Evolutionary conservation across 805 yeast genomes (phyloP).

Genomic region (Candida lessepsii): DNA sequence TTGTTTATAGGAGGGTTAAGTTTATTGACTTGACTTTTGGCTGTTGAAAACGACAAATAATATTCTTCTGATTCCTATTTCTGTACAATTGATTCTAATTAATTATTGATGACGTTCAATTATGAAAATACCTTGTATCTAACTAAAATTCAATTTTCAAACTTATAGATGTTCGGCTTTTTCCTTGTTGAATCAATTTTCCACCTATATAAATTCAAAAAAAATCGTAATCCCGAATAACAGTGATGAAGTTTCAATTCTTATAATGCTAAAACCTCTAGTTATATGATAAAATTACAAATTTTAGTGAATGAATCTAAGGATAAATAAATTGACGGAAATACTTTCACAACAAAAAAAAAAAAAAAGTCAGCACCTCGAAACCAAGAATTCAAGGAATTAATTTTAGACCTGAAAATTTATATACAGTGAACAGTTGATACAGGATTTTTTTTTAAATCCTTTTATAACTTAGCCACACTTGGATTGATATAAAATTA

Average conservation of each 20-base stretch:
- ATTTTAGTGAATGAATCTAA: not conserved
- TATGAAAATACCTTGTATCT: too few relatives aligned
- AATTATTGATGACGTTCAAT: too few relatives aligned
- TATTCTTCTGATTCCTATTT: too few relatives aligned
- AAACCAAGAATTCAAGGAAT: conserved; percentile 6
- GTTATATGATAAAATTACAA: not conserved
- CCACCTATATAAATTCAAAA: conserved; percentile 2
- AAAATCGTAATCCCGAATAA: not conserved
- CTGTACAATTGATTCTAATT: too few relatives aligned
- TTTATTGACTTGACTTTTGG: too few relatives aligned
- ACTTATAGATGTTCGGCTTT: too few relatives aligned
- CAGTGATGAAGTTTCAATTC: not conserved
- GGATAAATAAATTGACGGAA: conserved; percentile 4
- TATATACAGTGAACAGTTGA: not conserved
- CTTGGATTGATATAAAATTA: too few relatives aligned
- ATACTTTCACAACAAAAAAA: conserved; percentile 5
- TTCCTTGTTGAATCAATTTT: conserved; percentile 3
- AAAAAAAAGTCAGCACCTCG: conserved; percentile 8
- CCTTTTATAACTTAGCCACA: too few relatives aligned
- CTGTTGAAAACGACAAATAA: too few relatives aligned
- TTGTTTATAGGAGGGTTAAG: too few relatives aligned
- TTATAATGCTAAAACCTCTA: not conserved
- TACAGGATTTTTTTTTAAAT: not conserved
- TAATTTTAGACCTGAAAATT: not conserved
- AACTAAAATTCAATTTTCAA: too few relatives aligned